Percentiles rank a stretch among this genome's conserved stretches.
phyloP scores from a whole-genome alignment of 331 rosid species.

The Acacia concinna region DNA sequence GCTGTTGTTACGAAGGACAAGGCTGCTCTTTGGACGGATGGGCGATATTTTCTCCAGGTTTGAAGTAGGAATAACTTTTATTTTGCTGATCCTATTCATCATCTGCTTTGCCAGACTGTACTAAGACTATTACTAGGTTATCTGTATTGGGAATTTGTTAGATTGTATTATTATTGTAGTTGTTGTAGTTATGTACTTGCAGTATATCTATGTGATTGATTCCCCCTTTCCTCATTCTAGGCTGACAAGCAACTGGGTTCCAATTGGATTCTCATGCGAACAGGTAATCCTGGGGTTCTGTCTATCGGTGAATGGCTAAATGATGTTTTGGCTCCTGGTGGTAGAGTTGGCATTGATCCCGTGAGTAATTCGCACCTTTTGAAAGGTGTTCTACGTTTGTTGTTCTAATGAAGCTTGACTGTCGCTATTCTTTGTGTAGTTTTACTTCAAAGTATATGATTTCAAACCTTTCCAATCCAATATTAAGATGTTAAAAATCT shows the following conservation, averaged over 20 bases:
- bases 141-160: background rate
- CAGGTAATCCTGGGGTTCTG: slow-evolving; percentile 88
- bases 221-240: slow-evolving; percentile 36
- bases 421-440: background rate
- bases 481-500: background rate
- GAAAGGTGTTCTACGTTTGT: background rate
- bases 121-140: background rate
- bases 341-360: slow-evolving; percentile 93
- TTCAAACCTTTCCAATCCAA: background rate
- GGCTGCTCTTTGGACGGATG: slow-evolving; percentile 99
- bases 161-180: background rate
- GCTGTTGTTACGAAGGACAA: slow-evolving; percentile 86
- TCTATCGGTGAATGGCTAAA: slow-evolving; percentile 86
- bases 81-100: background rate
- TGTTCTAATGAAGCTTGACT: slow-evolving; percentile 6
- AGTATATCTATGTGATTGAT: background rate
- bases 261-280: slow-evolving; percentile 94
- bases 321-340: slow-evolving; percentile 79
- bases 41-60: slow-evolving; percentile 98
- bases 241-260: slow-evolving; percentile 91
- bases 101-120: background rate
- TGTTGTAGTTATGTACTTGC: background rate
- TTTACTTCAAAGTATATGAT: background rate
- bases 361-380: slow-evolving; percentile 58
- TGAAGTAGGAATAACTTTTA: background rate